These are phyloP conservation scores for Paramecium caudatum DNA, from an alignment of 73 alveolate species.

Conservation along the genomic window DNA sequence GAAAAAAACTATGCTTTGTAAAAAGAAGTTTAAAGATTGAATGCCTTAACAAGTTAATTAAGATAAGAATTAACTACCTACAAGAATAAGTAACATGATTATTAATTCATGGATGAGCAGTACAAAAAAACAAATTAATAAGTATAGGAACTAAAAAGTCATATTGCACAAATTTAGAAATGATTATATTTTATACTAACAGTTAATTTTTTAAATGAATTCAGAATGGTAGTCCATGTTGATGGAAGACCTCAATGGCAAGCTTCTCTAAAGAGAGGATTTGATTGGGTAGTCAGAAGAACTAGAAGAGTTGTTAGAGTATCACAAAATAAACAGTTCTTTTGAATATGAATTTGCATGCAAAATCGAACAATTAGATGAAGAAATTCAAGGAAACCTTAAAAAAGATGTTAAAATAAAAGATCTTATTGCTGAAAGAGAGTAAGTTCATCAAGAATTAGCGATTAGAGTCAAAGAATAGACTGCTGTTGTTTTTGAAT, in stretches of 20 bases:
- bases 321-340: not conserved
- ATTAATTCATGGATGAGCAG: constrained; percentile 37
- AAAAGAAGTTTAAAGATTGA: constrained; percentile 17
- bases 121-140: not conserved
- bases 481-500: not conserved
- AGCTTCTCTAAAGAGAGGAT: constrained; percentile 39
- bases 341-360: constrained; percentile 24
- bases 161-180: not conserved
- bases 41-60: not conserved
- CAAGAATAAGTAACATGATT: constrained; percentile 21
- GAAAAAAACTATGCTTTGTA: constrained; percentile 1
- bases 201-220: constrained; percentile 42
- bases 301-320: constrained; percentile 31
- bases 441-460: not conserved
- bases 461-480: not conserved
- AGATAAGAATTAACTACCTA: constrained; percentile 3
- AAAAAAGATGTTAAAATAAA: not conserved
- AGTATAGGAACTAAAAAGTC: not conserved
- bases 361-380: not conserved
- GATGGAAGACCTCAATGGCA: constrained; percentile 59
- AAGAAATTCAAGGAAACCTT: constrained; percentile 9
- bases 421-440: constrained; percentile 13
- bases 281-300: constrained; percentile 53
- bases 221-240: constrained; percentile 30
- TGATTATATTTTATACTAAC: constrained; percentile 17